Conservation (phyloP, 1,284 basidiomycete genomes). For the Irpex sp. region DNA sequence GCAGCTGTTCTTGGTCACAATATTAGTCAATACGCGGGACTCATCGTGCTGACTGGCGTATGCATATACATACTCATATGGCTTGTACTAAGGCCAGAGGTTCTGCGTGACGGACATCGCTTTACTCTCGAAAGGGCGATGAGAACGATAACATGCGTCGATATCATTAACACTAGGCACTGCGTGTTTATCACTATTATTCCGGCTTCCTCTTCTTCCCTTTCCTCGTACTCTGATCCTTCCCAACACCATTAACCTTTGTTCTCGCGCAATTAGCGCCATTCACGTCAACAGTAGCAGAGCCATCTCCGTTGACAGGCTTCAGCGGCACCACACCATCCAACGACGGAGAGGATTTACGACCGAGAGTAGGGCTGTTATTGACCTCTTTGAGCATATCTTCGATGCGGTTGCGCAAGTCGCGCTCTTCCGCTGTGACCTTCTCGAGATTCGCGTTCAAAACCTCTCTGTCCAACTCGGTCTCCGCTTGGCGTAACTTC, state of each 20-base stretch:
- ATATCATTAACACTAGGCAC: no score
- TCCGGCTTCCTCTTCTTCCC: constrained; percentile 57
- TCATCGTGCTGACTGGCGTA: not conserved
- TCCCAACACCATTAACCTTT: constrained; percentile 37
- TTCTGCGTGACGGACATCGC: no score
- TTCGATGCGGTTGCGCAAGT: constrained; percentile 69
- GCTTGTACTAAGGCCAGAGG: no score
- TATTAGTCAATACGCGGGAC: not conserved
- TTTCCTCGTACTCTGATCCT: constrained; percentile 35
- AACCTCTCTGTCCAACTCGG: constrained; percentile 65
- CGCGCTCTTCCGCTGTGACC: constrained; percentile 67
- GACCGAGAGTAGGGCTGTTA: not conserved
- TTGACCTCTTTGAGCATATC: constrained; percentile 46
- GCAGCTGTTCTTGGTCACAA: not conserved
- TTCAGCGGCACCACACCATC: constrained; percentile 30
- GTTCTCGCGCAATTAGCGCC: constrained; percentile 43
- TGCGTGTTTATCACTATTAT: not conserved
- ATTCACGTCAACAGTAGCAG: constrained; percentile 11
- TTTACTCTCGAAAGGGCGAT: no score
- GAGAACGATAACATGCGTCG: not conserved
- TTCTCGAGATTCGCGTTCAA: constrained; percentile 59
- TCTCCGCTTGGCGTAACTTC: constrained; percentile 66
- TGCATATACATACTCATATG: not conserved
- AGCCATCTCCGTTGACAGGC: constrained; percentile 35
- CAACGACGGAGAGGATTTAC: constrained; percentile 13